Evolutionary conservation across 495 filamentous ascomycete species (phyloP).

Genomic region (Niebla homalea): DNA sequence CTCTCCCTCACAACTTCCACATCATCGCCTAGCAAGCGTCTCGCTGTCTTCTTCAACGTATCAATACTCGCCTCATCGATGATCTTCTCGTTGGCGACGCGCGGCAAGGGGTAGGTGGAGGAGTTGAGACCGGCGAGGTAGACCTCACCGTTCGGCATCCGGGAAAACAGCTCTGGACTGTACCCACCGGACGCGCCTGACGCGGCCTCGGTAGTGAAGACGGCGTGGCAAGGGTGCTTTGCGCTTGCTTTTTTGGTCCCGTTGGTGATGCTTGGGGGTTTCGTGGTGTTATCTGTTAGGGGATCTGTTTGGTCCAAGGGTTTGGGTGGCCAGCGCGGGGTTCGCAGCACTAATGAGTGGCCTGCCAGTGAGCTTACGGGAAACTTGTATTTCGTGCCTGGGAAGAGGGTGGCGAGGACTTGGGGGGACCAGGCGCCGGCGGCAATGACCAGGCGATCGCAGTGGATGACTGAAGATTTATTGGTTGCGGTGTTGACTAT

Average conservation of each 20-base stretch:
- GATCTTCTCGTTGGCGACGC: conserved; percentile 34
- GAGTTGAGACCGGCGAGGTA: conserved; percentile 66
- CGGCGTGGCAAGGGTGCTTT: conserved; percentile 41
- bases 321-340: conserved; percentile 39
- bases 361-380: conserved; percentile 54
- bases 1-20: conserved; percentile 50
- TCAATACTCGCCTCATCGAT: conserved; percentile 33
- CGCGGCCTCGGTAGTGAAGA: conserved; percentile 45
- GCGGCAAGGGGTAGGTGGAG: conserved; percentile 41
- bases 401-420: conserved; percentile 53
- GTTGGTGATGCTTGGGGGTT: conserved; percentile 15
- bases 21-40: conserved; percentile 46
- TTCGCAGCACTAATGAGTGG: conserved; percentile 53
- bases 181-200: conserved; percentile 28
- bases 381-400: conserved; percentile 32
- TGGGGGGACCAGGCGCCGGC: conserved; percentile 57
- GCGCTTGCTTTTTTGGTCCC: conserved; percentile 6
- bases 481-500: conserved; percentile 23
- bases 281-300: neutral
- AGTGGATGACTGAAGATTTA: conserved; percentile 20
- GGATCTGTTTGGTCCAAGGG: conserved; percentile 2
- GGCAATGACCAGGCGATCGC: conserved; percentile 49
- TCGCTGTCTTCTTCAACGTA: conserved; percentile 39
- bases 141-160: conserved; percentile 46
- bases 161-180: conserved; percentile 61